Conservation (phyloP, 768 basidiomycete species). For the Lentinula sp. region DNA sequence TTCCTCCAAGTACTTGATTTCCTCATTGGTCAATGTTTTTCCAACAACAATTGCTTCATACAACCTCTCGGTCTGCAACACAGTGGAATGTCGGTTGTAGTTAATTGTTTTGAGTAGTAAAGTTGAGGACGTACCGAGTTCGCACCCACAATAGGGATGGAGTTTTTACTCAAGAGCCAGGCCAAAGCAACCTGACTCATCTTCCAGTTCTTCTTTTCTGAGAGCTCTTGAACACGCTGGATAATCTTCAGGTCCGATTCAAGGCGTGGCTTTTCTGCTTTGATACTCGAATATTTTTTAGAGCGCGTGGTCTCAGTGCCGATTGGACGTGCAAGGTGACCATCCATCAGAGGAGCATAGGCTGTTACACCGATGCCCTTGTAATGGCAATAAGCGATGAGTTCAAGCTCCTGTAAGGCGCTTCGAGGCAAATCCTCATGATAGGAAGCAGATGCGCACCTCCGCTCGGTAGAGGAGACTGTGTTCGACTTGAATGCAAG, state of each 20-base stretch:
- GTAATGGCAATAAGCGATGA: constrained; percentile 17
- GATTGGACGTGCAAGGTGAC: constrained; percentile 26
- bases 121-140: constrained; percentile 19
- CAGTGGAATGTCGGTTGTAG: neutral
- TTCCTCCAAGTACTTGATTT: constrained; percentile 9
- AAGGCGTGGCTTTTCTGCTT: neutral
- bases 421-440: constrained; percentile 9
- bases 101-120: too few species aligned
- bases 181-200: constrained; percentile 42
- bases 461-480: constrained; percentile 51
- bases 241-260: constrained; percentile 25
- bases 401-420: constrained; percentile 9
- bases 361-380: constrained; percentile 42
- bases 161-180: constrained; percentile 31
- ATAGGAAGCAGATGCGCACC: constrained; percentile 9
- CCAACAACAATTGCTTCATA: neutral
- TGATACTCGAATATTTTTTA: constrained; percentile 1
- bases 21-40: constrained; percentile 3
- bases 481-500: constrained; percentile 52
- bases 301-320: constrained; percentile 16
- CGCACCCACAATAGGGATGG: constrained; percentile 37
- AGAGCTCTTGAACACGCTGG: constrained; percentile 32
- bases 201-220: constrained; percentile 28
- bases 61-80: constrained; percentile 1
- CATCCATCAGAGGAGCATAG: constrained; percentile 32